Evolutionary conservation across 1,284 basidiomycete species (phyloP).

Genomic region (Boletus hoseneyae): DNA sequence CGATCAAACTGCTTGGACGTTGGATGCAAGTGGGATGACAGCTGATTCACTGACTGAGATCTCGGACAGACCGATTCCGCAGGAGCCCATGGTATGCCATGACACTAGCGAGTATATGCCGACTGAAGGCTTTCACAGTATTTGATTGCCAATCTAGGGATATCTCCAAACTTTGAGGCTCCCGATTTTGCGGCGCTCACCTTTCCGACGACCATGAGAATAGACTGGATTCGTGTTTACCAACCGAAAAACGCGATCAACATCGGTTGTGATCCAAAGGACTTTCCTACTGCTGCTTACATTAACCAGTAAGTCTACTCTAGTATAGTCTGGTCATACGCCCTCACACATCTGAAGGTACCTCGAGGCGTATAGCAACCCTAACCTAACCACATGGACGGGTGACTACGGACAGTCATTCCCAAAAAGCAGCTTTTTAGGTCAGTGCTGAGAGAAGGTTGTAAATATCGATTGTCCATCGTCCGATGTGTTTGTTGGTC

Average conservation of each 20-base stretch:
- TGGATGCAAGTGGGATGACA: conserved; percentile 69
- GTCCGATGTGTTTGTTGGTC: conserved; percentile 9
- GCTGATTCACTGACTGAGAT: conserved; percentile 68
- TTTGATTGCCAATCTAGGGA: conserved; percentile 78
- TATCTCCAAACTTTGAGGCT: conserved; percentile 73
- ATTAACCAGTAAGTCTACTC: conserved; percentile 56
- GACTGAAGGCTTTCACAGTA: conserved; percentile 42
- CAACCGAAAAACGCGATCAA: conserved; percentile 65
- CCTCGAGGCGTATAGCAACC: conserved; percentile 49
- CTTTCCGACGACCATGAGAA: conserved; percentile 69
- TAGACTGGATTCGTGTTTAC: conserved; percentile 87
- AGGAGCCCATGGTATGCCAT: conserved; percentile 74
- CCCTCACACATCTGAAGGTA: conserved; percentile 38
- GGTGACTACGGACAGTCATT: conserved; percentile 57
- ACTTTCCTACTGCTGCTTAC: conserved; percentile 75
- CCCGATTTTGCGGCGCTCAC: conserved; percentile 64
- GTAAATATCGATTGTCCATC: too few relatives aligned
- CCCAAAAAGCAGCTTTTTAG: conserved; percentile 56
- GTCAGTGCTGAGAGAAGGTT: conserved; percentile 44
- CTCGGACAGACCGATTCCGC: conserved; percentile 68
- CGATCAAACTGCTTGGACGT: conserved; percentile 67
- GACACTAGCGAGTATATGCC: neutral
- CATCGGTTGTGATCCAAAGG: conserved; percentile 79
- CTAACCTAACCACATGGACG: conserved; percentile 58
- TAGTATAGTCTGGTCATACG: neutral